These are phyloP conservation scores for Myxozyma geophila DNA, from an alignment of 805 yeast species.

Conservation along the genomic window DNA sequence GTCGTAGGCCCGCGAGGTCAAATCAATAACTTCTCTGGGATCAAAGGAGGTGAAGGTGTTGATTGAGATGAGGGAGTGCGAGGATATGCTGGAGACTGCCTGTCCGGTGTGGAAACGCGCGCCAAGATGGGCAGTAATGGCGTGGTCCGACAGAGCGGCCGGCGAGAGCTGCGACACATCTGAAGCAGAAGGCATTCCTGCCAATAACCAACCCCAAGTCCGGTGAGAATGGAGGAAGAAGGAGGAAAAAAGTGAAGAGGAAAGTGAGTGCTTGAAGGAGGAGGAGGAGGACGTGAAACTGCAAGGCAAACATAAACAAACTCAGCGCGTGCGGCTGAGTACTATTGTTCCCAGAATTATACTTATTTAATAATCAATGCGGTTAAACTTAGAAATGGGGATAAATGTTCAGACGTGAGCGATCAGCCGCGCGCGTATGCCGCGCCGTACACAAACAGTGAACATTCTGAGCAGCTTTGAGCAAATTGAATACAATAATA, in stretches of 20 bases:
- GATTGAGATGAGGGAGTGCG: constrained; percentile 47
- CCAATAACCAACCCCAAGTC: not conserved
- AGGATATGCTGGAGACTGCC: constrained; percentile 48
- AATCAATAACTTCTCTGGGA: constrained; percentile 44
- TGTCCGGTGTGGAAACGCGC: constrained; percentile 50
- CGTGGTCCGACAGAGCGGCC: constrained; percentile 46
- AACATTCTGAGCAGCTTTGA: too few species aligned
- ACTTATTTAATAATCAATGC: too few species aligned
- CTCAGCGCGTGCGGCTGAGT: not conserved
- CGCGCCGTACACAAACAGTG: too few species aligned
- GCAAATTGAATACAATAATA: too few species aligned
- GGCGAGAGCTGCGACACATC: constrained; percentile 48
- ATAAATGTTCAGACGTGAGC: too few species aligned
- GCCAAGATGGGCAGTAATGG: constrained; percentile 50
- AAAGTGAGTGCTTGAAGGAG: not conserved
- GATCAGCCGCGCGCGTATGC: too few species aligned
- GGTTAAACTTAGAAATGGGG: too few species aligned
- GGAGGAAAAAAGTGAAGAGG: not conserved
- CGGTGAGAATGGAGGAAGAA: not conserved
- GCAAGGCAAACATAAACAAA: constrained; percentile 2
- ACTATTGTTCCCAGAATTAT: too few species aligned
- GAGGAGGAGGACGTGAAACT: not conserved
- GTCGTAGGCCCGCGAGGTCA: constrained; percentile 48
- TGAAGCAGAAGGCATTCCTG: constrained; percentile 36
- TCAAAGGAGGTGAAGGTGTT: constrained; percentile 48